A percentile compares a stretch with the other conserved stretches of the same genome.
These are phyloP conservation scores for Saccharomyces uvarum DNA, from an alignment of 1,139 yeast species.

Conservation along the genomic window DNA sequence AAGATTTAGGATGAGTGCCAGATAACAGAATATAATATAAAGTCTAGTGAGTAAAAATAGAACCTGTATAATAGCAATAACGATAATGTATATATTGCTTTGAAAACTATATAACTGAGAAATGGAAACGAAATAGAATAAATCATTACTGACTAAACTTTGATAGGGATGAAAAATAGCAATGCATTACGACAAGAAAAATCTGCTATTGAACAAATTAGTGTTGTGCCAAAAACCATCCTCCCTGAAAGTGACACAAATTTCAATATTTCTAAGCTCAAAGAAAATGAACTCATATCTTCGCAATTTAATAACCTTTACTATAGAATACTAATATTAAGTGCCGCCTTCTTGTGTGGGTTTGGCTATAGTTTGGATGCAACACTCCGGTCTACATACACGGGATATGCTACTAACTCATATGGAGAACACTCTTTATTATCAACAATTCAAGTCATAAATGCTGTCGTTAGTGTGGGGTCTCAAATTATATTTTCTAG, in stretches of 20 bases:
- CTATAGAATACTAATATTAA: background rate
- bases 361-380: constrained; percentile 58
- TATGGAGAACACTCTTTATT: constrained; percentile 50
- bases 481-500: constrained; percentile 62
- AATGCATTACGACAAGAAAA: too few species aligned
- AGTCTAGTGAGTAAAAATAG: too few species aligned
- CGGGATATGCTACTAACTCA: constrained; percentile 47
- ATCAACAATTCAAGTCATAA: constrained; percentile 55
- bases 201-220: too few species aligned
- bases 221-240: too few species aligned
- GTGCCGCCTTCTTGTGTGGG: constrained; percentile 45
- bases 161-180: too few species aligned
- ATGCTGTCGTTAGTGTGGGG: constrained; percentile 62
- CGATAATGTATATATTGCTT: too few species aligned
- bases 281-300: background rate
- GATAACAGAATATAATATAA: too few species aligned
- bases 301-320: background rate
- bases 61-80: too few species aligned
- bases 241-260: background rate
- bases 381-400: constrained; percentile 42
- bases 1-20: too few species aligned
- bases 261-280: background rate
- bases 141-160: too few species aligned
- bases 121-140: too few species aligned
- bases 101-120: too few species aligned